Conservation (phyloP, 768 basidiomycete species). For the Dacryopinax spathularia region DNA sequence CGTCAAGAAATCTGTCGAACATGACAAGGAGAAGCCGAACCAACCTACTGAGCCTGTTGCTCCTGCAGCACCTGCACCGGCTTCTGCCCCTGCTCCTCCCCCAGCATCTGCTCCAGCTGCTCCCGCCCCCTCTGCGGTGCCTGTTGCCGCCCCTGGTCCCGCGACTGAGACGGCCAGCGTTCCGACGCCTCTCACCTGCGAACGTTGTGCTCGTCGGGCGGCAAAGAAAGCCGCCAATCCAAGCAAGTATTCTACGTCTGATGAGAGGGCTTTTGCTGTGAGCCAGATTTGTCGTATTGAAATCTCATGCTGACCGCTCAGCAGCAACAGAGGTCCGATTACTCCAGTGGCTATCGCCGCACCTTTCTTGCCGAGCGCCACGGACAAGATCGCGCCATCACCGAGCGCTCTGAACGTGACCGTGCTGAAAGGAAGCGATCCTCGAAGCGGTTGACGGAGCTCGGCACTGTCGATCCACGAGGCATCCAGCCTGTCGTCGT, state of each 20-base stretch:
- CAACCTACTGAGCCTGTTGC: neutral
- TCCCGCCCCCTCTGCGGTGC: neutral
- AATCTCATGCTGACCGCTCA: neutral
- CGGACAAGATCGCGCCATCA: neutral
- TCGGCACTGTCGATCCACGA: neutral
- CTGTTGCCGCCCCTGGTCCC: no score
- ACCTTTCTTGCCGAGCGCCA: constrained; percentile 1
- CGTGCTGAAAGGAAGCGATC: neutral
- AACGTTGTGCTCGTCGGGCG: neutral
- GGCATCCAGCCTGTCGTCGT: neutral
- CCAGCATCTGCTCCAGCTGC: neutral
- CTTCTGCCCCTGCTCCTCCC: neutral
- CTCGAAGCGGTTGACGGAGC: neutral
- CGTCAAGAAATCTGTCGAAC: neutral
- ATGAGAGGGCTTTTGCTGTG: neutral
- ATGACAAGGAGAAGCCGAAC: neutral
- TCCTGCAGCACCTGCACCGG: neutral
- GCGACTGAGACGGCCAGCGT: no score
- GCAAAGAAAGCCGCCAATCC: neutral
- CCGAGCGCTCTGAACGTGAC: neutral
- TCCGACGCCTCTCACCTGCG: neutral
- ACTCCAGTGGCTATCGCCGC: neutral
- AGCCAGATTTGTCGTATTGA: neutral
- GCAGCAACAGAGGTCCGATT: neutral
- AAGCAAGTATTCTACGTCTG: neutral